Percentiles rank a stretch among this genome's conserved stretches.
These are phyloP conservation scores for Pittosporum tobira DNA, from an alignment of 129 eudicot genomes.

Conservation along the genomic window DNA sequence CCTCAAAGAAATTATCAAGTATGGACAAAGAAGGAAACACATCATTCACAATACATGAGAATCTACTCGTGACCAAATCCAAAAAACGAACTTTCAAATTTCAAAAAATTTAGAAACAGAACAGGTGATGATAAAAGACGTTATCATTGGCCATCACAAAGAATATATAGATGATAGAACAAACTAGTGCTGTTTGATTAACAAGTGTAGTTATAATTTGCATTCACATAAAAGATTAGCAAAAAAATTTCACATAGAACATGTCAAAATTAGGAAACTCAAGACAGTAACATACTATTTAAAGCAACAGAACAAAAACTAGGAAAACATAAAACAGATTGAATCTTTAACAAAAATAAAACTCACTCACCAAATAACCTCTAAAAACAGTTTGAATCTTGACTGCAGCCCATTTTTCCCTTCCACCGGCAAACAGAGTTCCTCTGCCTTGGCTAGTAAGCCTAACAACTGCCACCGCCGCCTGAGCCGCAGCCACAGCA, in stretches of 20 bases:
- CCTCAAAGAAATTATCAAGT: background rate
- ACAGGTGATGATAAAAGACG: background rate
- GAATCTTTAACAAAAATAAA: background rate
- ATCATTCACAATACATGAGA: conserved; percentile 3
- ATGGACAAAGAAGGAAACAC: background rate
- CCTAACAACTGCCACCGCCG: conserved; percentile 87
- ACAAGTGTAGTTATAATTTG: background rate
- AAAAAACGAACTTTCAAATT: conserved; percentile 3
- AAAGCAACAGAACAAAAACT: background rate
- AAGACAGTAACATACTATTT: background rate
- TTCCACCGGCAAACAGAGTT: conserved; percentile 25
- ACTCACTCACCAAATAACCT: conserved; percentile 63
- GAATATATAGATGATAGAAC: background rate
- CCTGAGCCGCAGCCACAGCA: conserved; percentile 91
- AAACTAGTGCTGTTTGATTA: background rate
- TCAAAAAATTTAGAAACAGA: background rate
- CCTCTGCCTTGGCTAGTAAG: conserved; percentile 65
- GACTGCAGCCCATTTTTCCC: conserved; percentile 50
- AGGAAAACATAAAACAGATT: background rate
- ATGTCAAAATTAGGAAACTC: background rate
- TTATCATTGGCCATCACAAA: background rate
- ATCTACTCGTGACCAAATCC: conserved; percentile 2
- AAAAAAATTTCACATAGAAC: too few species aligned
- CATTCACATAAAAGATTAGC: background rate
- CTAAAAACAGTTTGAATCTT: conserved; percentile 79